Conservation (phyloP, 1,139 yeast species). For the Hyphopichia buzzinii region DNA sequence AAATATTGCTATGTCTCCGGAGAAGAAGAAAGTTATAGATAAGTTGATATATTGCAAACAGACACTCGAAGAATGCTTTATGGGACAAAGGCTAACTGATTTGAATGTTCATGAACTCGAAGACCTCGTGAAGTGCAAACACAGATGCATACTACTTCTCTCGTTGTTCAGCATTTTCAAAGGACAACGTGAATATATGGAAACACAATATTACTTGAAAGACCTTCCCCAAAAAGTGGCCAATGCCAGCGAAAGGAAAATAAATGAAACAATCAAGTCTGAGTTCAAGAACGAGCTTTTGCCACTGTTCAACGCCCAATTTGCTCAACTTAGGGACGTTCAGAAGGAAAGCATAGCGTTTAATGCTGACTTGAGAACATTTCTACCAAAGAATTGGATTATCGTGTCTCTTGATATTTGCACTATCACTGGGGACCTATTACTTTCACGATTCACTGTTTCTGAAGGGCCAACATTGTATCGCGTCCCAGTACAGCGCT, state of each 20-base stretch:
- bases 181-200: slow-evolving; percentile 9
- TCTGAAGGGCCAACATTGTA: slow-evolving; percentile 42
- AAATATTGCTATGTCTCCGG: slow-evolving; percentile 2
- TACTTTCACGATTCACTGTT: slow-evolving; percentile 47
- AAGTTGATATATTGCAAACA: slow-evolving; percentile 18
- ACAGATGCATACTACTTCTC: slow-evolving; percentile 23
- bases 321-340: neutral
- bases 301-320: slow-evolving; percentile 2
- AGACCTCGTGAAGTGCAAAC: slow-evolving; percentile 17
- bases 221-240: slow-evolving; percentile 34
- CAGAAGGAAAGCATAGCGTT: neutral
- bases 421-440: slow-evolving; percentile 52
- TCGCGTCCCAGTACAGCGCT: slow-evolving; percentile 61
- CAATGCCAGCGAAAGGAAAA: slow-evolving; percentile 27
- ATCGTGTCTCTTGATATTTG: slow-evolving; percentile 66
- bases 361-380: slow-evolving; percentile 2
- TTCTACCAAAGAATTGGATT: slow-evolving; percentile 40
- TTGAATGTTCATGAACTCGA: slow-evolving; percentile 18
- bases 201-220: slow-evolving; percentile 28
- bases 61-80: slow-evolving; percentile 10
- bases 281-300: neutral
- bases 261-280: slow-evolving; percentile 3
- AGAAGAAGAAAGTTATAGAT: slow-evolving; percentile 11
- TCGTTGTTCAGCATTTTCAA: slow-evolving; percentile 16
- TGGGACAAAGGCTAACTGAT: slow-evolving; percentile 5